Evolutionary conservation across 2,329 filamentous ascomycete species (phyloP), one percentile per base, ranked within the genome.

Genomic region (Stylonectria norvegica): DNA sequence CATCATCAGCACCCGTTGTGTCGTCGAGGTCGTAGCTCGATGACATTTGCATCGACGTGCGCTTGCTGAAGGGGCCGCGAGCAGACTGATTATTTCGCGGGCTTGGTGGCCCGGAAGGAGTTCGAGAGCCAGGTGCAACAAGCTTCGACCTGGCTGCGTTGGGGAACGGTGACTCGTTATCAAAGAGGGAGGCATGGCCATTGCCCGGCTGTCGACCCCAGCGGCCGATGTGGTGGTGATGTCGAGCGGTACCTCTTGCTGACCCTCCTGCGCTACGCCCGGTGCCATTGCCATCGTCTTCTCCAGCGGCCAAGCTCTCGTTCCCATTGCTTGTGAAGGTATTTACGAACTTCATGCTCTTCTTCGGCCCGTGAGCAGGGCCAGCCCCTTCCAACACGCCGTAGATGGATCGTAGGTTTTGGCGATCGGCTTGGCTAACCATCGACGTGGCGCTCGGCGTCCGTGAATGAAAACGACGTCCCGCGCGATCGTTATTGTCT

Each of bases 281-380:
- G 16, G 74, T 78, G 40, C 81, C 79, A 48, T 78, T 78, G 12
- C 83, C 83, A 38, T 83, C 81, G 41, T 84, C 79, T 14, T 89
- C 84, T 34, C 76, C 82, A 35, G 82, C 53, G 9, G 61, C 76
- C 15, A 67, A 49, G 42, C 62, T 69, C 22, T 78, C 75, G 33
- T 66, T 73, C 27, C 67, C 69, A 48, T 78, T 79, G 48, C 76
- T 81, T 50, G 72, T 82, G 63, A 87, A 88, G 2, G 85, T 81
- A 63, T 88, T 91, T 42, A 87, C 86, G 59, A 97, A 97, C 59
- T 96, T 97, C 89, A 95, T 96, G 66, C 85, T 94, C 69, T 88
- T 89, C 68, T 94, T 96, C 15, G 66, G 62, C 4, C 58, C 62
- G 17, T 63, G 64, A 2, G 63, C 56, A 36, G 62, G 65, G 15